Percentiles rank a stretch among this genome's conserved stretches.
phyloP scores from a whole-genome alignment of 106 monocot genomes.

The Acanthochlamys bracteata region DNA sequence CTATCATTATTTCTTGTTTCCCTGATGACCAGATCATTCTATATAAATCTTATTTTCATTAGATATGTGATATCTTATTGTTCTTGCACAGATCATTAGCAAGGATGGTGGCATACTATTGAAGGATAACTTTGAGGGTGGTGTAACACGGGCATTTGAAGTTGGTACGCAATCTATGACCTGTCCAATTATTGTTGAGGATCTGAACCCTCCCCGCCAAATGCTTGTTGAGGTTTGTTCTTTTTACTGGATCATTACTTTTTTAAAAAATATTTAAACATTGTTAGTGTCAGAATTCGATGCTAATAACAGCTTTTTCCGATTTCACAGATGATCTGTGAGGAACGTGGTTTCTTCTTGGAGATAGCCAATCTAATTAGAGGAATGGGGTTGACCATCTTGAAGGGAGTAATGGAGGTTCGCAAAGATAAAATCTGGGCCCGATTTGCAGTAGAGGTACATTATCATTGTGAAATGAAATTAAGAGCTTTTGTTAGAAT shows the following conservation, averaged over 20 bases:
- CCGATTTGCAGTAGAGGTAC: conserved; percentile 91
- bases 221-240: conserved; percentile 84
- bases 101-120: conserved; percentile 52
- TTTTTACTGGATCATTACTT: background rate
- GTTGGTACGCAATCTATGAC: conserved; percentile 56
- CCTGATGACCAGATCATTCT: too few species aligned
- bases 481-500: too few species aligned
- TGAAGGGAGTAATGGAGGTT: conserved; percentile 90
- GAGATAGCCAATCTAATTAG: conserved; percentile 88
- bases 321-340: conserved; percentile 79
- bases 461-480: background rate
- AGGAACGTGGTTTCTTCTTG: conserved; percentile 81
- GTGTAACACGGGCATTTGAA: conserved; percentile 86
- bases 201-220: conserved; percentile 75
- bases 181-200: conserved; percentile 91
- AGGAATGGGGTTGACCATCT: conserved; percentile 85
- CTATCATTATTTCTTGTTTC: too few species aligned
- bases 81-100: conserved; percentile 34
- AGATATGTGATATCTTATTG: background rate
- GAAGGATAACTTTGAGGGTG: conserved; percentile 74
- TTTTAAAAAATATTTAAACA: background rate
- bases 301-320: background rate
- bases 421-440: conserved; percentile 82
- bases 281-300: background rate
- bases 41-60: background rate